Conservation (phyloP, 768 basidiomycete genomes). For the Suillus decipiens region DNA sequence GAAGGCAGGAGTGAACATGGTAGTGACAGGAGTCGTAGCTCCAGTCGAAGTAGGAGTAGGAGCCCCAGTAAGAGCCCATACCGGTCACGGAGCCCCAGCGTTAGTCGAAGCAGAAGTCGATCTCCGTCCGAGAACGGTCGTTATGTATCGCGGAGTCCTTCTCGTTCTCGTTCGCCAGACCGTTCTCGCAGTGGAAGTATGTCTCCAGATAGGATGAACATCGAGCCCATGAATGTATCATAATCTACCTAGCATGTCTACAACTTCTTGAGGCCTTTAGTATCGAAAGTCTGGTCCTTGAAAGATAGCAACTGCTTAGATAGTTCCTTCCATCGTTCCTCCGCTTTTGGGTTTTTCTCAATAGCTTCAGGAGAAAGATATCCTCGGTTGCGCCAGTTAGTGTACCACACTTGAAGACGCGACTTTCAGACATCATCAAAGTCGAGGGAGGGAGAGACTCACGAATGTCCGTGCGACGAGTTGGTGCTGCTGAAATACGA, state of each 20-base stretch:
- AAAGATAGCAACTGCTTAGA: slow-evolving; percentile 62
- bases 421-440: not conserved
- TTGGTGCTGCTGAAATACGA: slow-evolving; percentile 74
- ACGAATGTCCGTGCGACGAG: slow-evolving; percentile 86
- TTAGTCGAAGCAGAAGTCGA: slow-evolving; percentile 21
- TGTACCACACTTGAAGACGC: slow-evolving; percentile 68
- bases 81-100: slow-evolving; percentile 28
- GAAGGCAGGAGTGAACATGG: slow-evolving; percentile 66
- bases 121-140: slow-evolving; percentile 51
- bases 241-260: slow-evolving; percentile 21
- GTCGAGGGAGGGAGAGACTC: slow-evolving; percentile 31
- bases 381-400: slow-evolving; percentile 69
- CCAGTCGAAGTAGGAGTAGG: slow-evolving; percentile 27
- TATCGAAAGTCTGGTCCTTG: slow-evolving; percentile 36
- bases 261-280: slow-evolving; percentile 24
- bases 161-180: slow-evolving; percentile 49
- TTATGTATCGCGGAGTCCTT: slow-evolving; percentile 68
- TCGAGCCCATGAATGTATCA: slow-evolving; percentile 24
- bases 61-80: slow-evolving; percentile 31
- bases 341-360: slow-evolving; percentile 58
- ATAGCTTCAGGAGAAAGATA: slow-evolving; percentile 68
- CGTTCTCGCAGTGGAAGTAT: slow-evolving; percentile 62
- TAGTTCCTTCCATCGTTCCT: slow-evolving; percentile 70
- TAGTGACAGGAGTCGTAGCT: slow-evolving; percentile 42
- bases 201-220: slow-evolving; percentile 58